Percentiles rank a stretch among this genome's conserved stretches.
Evolutionary conservation across 2,329 filamentous ascomycete genomes (phyloP).

Genomic region (Colletotrichum theobromicola): DNA sequence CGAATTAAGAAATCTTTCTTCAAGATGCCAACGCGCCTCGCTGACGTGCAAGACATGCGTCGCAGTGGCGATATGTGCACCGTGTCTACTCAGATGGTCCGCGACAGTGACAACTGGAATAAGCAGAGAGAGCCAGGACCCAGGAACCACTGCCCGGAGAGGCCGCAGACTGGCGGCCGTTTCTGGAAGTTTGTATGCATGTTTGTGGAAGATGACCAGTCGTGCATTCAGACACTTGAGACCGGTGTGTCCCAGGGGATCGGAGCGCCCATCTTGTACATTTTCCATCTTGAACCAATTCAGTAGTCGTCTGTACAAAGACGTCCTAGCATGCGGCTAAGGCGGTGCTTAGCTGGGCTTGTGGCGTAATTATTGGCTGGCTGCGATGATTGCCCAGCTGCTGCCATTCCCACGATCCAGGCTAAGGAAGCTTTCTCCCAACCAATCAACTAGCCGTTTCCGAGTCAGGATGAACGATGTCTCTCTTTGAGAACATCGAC

Average conservation of each 20-base stretch:
- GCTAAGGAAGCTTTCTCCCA: not conserved
- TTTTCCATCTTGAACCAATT: not conserved
- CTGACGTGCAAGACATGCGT: not conserved
- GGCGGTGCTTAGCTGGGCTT: not conserved
- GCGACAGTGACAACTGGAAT: not conserved
- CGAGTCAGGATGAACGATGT: constrained; percentile 13
- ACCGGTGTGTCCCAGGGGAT: not conserved
- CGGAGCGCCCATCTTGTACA: not conserved
- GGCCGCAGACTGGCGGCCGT: not conserved
- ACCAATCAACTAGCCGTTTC: not conserved
- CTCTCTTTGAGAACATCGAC: constrained; percentile 2
- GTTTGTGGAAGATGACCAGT: not conserved
- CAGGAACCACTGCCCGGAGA: not conserved
- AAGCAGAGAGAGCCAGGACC: not conserved
- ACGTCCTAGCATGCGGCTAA: not conserved
- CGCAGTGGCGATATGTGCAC: not conserved
- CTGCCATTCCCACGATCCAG: not conserved
- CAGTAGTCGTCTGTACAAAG: not conserved
- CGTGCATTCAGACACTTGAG: not conserved
- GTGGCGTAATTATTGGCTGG: constrained; percentile 16
- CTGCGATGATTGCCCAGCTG: not conserved
- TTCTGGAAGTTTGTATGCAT: not conserved
- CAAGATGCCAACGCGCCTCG: not conserved
- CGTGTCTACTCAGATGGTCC: not conserved
- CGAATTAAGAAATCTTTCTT: not conserved